phyloP scores from a whole-genome alignment of 805 yeast species.

The Diddensiella santjacobensis region DNA sequence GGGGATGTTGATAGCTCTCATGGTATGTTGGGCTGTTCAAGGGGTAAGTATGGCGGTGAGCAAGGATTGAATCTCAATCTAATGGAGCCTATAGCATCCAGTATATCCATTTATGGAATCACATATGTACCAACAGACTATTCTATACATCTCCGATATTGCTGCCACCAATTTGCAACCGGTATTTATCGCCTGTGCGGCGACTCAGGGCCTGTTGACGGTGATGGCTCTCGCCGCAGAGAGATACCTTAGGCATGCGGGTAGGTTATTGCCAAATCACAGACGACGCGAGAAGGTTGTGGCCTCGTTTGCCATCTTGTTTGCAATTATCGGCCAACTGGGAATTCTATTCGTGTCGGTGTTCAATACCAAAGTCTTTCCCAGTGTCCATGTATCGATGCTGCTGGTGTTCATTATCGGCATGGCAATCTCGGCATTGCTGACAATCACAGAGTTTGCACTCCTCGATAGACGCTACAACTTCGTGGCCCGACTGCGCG shows the following conservation, averaged over 20 bases:
- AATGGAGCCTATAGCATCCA: constrained; percentile 41
- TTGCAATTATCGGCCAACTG: constrained; percentile 58
- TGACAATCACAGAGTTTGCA: constrained; percentile 44
- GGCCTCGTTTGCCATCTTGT: constrained; percentile 42
- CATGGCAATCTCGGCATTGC: constrained; percentile 51
- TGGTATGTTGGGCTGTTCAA: constrained; percentile 73
- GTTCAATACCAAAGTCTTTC: constrained; percentile 60
- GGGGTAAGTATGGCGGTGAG: constrained; percentile 39
- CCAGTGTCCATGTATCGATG: constrained; percentile 54
- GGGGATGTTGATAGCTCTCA: constrained; percentile 82
- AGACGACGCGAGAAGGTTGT: constrained; percentile 41
- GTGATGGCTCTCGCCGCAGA: constrained; percentile 62
- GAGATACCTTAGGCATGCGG: constrained; percentile 53
- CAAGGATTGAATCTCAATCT: no score
- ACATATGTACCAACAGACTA: constrained; percentile 37
- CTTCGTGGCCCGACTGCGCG: constrained; percentile 33
- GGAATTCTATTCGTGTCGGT: constrained; percentile 73
- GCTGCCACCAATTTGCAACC: constrained; percentile 88
- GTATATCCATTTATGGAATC: constrained; percentile 53
- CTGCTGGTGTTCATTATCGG: constrained; percentile 69
- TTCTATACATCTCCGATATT: constrained; percentile 72
- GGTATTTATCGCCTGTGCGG: constrained; percentile 73
- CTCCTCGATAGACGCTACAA: constrained; percentile 45
- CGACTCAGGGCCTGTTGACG: constrained; percentile 72
- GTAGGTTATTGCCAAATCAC: constrained; percentile 52